Evolutionary conservation across 2,329 filamentous ascomycete genomes (phyloP), one percentile per base, ranked within the genome.

Genomic region (Fusarium dlaminii): DNA sequence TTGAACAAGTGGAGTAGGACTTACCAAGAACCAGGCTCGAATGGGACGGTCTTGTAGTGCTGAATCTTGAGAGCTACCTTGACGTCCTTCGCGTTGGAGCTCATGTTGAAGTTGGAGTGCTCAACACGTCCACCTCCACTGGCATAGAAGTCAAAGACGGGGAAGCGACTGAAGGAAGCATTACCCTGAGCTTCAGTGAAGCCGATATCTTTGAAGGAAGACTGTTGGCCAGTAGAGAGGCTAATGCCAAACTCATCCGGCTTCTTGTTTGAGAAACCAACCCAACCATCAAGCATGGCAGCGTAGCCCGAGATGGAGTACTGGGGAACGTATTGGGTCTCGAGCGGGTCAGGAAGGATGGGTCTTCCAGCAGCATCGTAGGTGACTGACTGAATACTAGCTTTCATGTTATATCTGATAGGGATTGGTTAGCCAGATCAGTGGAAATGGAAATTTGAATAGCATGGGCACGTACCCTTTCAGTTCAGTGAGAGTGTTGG

Each of bases 1-100:
- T 2, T 7, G 24, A 18, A 3, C 1, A 1, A 40, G 14, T 17
- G 20, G 1, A 0, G 3, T 14, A 1, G 3, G 10, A n/a, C 24
- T 18, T n/a, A 55, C 34, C 51, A 55, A 8, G 51, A 55, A 10
- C 51, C 51, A 11, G 51, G 51, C 8, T 55, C 34, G 3, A 55
- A 55, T 2, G 34, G 20, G 5, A 40, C 51, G 8, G 51, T 40
- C 27, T 55, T 55, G 34, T 55, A 55, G 20, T 55, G 51, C 11
- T 55, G 51, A 6, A 55, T 55, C 34, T 55, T 55, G 24, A 55
- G 51, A 55, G 34, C 3, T 3, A 55, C 34, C 24, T 55, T 55
- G 34, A 40, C 34, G 11, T 55, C 51, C 51, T 40, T 55, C 2
- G 51, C 34, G 8, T 55, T 40, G 24, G 51, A 55, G 34, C 34